Base-by-base conservation (phyloP, 495 filamentous ascomycete genomes). In the Bathelium albidoporum region DNA sequence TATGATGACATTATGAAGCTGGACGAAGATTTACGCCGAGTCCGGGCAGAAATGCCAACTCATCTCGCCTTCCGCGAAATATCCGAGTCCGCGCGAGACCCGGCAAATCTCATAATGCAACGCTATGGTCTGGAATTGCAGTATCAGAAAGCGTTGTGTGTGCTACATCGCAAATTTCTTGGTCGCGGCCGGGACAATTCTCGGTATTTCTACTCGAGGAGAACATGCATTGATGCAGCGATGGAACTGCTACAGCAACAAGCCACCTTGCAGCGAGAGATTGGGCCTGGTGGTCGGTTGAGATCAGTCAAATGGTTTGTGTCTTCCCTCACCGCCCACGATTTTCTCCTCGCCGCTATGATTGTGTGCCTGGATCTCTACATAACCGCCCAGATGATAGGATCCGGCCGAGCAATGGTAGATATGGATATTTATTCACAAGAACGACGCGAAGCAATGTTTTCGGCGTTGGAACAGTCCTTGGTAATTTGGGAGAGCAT, bases 261-360 rank as follows among this genome's bases (percentile, higher is more conserved):
- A 70, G 81, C 79, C 39, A 89, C 86, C n/a, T 77, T 97, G 16
- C 82, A 89, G 71, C 79, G 80, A 24, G 92, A 95, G 68, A 87
- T 83, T 2, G 82, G 88, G 69, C 84, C 87, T 1, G 85, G 84
- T 34, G 89, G 90, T 4, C 82, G 88, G 18, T 74, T 92, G 44
- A 82, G 87, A 61, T 80, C 80, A 24, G 86, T 90, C 73, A 84
- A 85, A 68, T 90, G 82, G 80, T 89, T 87, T 72, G 83, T 93
- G 59, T 90, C 83, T 20, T 88, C 88, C 0, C 81, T 95, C 2
- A 89, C 90, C 20, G 88, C 85, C 58, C 79, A 83, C 28, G 93
- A 97, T 68, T 95, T 93, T 68, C 75, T 96, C 16, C 85, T 95
- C 20, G 91, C 89, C 0, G 88, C 89, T 1, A 96, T 96, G 90